Evolutionary conservation across 139 green algal species (phyloP).

Genomic region (Bryopsis sp.): DNA sequence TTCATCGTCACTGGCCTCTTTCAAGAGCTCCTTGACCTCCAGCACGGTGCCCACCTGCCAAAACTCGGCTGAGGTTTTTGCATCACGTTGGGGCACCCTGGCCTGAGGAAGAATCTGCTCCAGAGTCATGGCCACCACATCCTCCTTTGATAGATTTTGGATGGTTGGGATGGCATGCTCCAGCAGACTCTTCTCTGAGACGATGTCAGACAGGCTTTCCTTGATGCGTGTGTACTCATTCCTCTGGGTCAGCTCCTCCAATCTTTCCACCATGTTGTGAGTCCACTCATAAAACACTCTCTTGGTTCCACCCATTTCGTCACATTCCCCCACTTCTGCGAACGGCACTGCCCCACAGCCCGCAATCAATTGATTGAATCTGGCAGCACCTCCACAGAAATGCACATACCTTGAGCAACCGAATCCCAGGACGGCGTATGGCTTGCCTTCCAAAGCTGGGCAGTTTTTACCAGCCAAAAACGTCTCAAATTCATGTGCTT

Average conservation of each 20-base stretch:
- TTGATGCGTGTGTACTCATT: too few species aligned
- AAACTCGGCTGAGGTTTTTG: too few species aligned
- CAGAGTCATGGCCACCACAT: too few species aligned
- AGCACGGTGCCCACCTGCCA: too few species aligned
- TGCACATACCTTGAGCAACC: neutral
- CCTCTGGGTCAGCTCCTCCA: too few species aligned
- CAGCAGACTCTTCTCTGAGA: too few species aligned
- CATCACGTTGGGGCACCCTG: too few species aligned
- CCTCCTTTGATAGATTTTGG: too few species aligned
- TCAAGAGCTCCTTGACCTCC: neutral
- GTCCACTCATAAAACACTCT: neutral
- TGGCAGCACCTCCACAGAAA: neutral
- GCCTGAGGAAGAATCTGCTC: too few species aligned
- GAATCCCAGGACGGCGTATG: neutral
- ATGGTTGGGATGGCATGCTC: too few species aligned
- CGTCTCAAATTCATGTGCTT: neutral
- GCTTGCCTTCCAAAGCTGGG: neutral
- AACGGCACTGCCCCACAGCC: neutral
- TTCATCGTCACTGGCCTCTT: neutral
- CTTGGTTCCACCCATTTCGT: neutral
- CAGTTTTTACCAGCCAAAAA: neutral
- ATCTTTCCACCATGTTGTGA: neutral
- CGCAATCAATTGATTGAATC: neutral
- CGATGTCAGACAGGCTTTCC: too few species aligned
- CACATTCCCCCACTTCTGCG: neutral